These are phyloP conservation scores for Monoraphidium neglectum DNA, from an alignment of 139 green algal genomes.

Conservation along the genomic window DNA sequence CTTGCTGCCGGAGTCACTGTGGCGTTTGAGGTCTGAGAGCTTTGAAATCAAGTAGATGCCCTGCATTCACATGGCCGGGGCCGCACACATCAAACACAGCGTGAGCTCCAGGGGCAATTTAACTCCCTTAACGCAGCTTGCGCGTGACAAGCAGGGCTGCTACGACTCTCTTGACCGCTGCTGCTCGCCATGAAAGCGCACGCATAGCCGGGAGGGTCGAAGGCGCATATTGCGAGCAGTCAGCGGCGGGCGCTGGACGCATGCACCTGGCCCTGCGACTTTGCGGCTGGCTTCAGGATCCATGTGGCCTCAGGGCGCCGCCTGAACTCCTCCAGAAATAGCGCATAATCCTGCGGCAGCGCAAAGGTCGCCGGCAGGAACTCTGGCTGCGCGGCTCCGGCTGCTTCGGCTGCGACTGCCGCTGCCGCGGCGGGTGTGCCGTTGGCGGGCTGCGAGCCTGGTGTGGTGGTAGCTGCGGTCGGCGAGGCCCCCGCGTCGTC, in stretches of 20 bases:
- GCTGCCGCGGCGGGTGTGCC: too few relatives aligned
- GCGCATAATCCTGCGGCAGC: conserved; percentile 70
- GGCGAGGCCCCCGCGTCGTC: too few relatives aligned
- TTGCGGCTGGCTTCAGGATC: conserved; percentile 77
- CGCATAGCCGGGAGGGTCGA: neutral
- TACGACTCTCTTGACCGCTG: neutral
- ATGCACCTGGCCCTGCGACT: conserved; percentile 77
- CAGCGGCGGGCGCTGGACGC: conserved; percentile 84
- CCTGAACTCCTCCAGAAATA: conserved; percentile 80
- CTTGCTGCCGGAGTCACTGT: conserved; percentile 2
- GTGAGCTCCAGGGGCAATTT: neutral
- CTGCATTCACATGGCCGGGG: too few relatives aligned
- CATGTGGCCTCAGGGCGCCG: conserved; percentile 47
- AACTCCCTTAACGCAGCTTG: conserved; percentile 12
- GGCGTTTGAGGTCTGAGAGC: too few relatives aligned
- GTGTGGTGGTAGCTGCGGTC: too few relatives aligned
- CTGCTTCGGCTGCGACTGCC: conserved; percentile 57
- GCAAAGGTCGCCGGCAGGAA: conserved; percentile 72
- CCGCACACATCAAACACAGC: too few relatives aligned
- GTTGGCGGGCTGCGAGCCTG: too few relatives aligned
- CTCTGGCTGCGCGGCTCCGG: conserved; percentile 17
- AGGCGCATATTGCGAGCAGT: conserved; percentile 43
- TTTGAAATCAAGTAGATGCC: too few relatives aligned
- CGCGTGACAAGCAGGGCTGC: neutral
- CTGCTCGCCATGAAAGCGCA: neutral